phyloP scores from a whole-genome alignment of 2,329 filamentous ascomycete species.

The Waltergamsia citrina region DNA sequence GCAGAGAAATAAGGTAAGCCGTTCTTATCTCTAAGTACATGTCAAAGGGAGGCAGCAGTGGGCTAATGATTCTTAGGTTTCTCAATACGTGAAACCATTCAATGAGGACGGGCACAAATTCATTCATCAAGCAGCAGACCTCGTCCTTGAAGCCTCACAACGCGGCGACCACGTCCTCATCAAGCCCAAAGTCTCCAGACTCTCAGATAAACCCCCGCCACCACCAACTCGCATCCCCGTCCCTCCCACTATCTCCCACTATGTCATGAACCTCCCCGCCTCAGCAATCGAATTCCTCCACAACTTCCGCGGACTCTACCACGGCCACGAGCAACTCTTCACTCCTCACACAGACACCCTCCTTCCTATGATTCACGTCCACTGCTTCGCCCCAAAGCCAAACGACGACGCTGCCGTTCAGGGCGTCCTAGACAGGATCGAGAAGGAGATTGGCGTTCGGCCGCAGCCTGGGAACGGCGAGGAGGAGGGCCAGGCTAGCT shows the following conservation, averaged over 20 bases:
- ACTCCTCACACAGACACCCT: conserved; percentile 43
- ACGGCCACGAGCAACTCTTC: conserved; percentile 59
- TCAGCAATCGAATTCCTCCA: conserved; percentile 76
- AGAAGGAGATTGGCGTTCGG: conserved; percentile 27
- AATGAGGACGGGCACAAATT: conserved; percentile 77
- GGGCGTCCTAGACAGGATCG: conserved; percentile 32
- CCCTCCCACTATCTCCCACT: conserved; percentile 78
- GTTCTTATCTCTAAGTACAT: conserved; percentile 4
- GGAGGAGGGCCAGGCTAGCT: conserved; percentile 37
- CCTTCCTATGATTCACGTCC: conserved; percentile 82
- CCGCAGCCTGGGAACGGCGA: conserved; percentile 34
- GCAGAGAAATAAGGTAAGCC: conserved; percentile 70
- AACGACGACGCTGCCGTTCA: conserved; percentile 59
- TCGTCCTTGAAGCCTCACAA: conserved; percentile 41
- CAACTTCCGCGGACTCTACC: conserved; percentile 61
- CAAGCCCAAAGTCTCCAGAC: conserved; percentile 26
- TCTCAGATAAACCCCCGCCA: conserved; percentile 20
- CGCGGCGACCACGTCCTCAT: conserved; percentile 46
- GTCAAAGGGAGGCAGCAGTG: neutral
- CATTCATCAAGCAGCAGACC: conserved; percentile 60
- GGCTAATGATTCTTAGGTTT: conserved; percentile 32
- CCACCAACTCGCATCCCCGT: conserved; percentile 36
- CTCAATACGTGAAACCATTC: conserved; percentile 65
- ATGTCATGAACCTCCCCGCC: conserved; percentile 95
- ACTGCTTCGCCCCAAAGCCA: conserved; percentile 83